Evolutionary conservation across 108 stramenopile species (phyloP).

Genomic region (Cyclotella atomus): DNA sequence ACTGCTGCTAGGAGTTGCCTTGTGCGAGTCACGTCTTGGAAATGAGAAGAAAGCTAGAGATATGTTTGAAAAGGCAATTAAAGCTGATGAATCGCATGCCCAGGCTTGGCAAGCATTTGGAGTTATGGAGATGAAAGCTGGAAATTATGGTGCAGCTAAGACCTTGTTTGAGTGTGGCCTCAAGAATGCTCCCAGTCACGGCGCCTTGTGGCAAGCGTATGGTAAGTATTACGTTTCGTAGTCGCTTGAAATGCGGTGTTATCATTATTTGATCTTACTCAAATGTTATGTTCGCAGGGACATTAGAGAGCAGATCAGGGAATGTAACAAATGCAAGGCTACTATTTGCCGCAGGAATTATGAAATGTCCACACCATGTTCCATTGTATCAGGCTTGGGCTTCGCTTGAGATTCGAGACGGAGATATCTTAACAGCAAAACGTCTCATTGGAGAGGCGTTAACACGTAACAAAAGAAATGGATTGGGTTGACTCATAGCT

Average conservation of each 20-base stretch:
- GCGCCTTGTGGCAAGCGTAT: slow-evolving; percentile 86
- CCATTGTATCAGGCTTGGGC: slow-evolving; percentile 85
- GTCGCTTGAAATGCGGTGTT: neutral
- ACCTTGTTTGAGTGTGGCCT: slow-evolving; percentile 80
- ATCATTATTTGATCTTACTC: neutral
- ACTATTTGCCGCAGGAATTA: slow-evolving; percentile 73
- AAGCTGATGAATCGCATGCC: slow-evolving; percentile 66
- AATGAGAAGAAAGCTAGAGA: slow-evolving; percentile 66
- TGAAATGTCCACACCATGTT: slow-evolving; percentile 67
- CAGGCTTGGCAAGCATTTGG: slow-evolving; percentile 93
- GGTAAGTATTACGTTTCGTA: slow-evolving; percentile 28
- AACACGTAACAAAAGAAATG: slow-evolving; percentile 71
- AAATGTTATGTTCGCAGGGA: slow-evolving; percentile 13
- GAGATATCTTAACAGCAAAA: slow-evolving; percentile 66
- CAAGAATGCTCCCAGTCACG: slow-evolving; percentile 69
- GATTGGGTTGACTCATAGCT: slow-evolving; percentile 78
- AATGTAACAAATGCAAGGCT: slow-evolving; percentile 63
- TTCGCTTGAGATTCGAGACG: slow-evolving; percentile 67
- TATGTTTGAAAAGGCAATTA: slow-evolving; percentile 70
- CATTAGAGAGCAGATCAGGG: slow-evolving; percentile 65
- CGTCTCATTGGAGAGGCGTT: slow-evolving; percentile 75
- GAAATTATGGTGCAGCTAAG: slow-evolving; percentile 70
- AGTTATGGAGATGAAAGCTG: slow-evolving; percentile 86
- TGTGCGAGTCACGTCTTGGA: slow-evolving; percentile 79
- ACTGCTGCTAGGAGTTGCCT: slow-evolving; percentile 76